Base-by-base conservation (phyloP, 768 basidiomycete species). In the Mycena leptocephala region DNA sequence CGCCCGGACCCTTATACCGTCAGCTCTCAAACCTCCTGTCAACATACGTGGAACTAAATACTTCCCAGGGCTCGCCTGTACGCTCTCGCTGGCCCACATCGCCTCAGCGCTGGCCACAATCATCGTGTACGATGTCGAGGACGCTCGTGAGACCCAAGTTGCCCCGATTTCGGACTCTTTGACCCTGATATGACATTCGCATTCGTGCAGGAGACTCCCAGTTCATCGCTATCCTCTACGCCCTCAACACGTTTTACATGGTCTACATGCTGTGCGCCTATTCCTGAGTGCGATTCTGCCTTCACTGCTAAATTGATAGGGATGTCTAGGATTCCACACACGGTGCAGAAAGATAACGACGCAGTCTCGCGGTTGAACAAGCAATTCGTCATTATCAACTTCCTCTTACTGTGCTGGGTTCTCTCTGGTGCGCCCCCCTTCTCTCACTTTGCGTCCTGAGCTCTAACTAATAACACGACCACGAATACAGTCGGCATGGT, bases 301-400 rank as follows among this genome's bases (percentile, higher is more conserved):
- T 14, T 37, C 26, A 26, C 9, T 9, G 26, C 18, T 22, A 41
- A 56, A 18, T 30, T 8, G 16, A 46, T n/a, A 11, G 20, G n/a
- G 5, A n/a, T 26, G 7, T 46, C 6, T 32, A 78, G 76, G 37
- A 74, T 75, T 18, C 73, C 76, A 5, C 51, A 72, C 53, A 69
- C 77, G 33, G 58, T 26, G 33, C 56, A 59, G 28, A 26, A 26
- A 53, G 77, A 72, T 20, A 70, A 24, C 28, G 70, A 78, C 66
- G 48, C 74, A 26, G 59, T 78, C 59, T 63, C 74, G 16, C 59
- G 70, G 2, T 66, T 78, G 39, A 78, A 78, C 64, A 78, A 78
- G 65, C 69, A 78, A 11, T 78, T 68, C 58, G 77, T 75, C 37
- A 68, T 75, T 20, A 41, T 72, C 58, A 78, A 78, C 77, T 78